Base-by-base conservation (phyloP, 208 protist genomes). In the Trypanosoma scelopori region DNA sequence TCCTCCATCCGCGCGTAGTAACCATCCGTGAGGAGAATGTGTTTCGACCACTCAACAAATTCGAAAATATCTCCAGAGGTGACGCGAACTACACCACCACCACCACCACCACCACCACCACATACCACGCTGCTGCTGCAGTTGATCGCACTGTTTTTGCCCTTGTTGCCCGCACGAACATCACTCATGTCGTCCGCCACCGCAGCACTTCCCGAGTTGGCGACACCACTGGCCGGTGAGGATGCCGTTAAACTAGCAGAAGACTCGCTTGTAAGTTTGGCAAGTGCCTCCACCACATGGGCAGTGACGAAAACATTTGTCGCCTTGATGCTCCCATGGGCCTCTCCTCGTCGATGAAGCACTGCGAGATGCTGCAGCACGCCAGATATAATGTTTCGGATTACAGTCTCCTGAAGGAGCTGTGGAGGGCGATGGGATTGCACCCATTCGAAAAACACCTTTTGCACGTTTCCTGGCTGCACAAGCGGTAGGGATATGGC, bases 231-330 rank as follows among this genome's bases (percentile, higher is more conserved):
- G 25, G 35, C 9, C 37, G 22, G 35, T 12, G 39, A 28, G 16
- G 50, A 43, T 37, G 55, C 37, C 20, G 12, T 16, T 50, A 41
- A 28, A 0, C 18, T 5, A 49, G 1, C 30, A 12, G n/a, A 41
- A 27, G 4, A 12, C 22, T 55, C 23, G 20, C 16, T 16, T 7
- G 6, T 30, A 46, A 58, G 20, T 3, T 39, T 16, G 9, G 23
- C 32, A 23, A 75, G n/a, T 18, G 80, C 73, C 60, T 85, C 70
- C 56, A 69, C 50, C 28, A 75, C 70, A 45, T 85, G 72, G 46
- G 74, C 59, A 25, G 75, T 35, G 11, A 82, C 67, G 55, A 93
- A 93, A 43, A 91, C 61, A 46, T 93, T 93, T 12, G 84, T 87
- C 43, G 79, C 71, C 57, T 89, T 89, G 18, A 93, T 72, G 53